Base-by-base conservation (phyloP, 345 rosid genomes). In the Euphorbia tirucalli region DNA sequence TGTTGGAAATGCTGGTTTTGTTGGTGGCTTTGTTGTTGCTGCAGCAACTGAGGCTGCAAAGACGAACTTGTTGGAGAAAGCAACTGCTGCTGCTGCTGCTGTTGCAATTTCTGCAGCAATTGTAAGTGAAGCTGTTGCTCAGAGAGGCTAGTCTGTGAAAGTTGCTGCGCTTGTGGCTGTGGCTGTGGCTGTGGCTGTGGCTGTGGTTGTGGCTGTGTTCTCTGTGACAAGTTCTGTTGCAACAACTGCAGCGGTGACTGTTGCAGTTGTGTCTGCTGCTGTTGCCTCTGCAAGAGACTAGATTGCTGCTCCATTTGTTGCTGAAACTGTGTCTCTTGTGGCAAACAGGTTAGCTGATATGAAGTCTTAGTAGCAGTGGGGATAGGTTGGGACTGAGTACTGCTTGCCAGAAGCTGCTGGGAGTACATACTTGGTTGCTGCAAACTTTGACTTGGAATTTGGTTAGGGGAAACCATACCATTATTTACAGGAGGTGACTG, bases 101-200 rank as follows among this genome's bases (percentile, higher is more conserved):
- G 86, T 81, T 93, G 92, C 72, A 86, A 76, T 73, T 85, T 89
- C 79, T 87, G 91, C 25, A 87, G 74, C 61, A 88, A 68, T 67
- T 89, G 91, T 37, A 85, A 82, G 46, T 90, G 97, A 78, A 87
- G 77, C 77, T 91, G 97, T 71, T 95, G 97, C 44, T 92, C 97
- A 35, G 96, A 78, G 80, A 89, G 85, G 71, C 86, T 80, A 52
- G 88, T 85, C 81, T 81, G 97, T 62, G 86, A 71, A 49, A 82
- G 61, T 62, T 89, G 97, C 11, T 71, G 74, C 11, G 65, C 3
- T n/a, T n/a, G n/a, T n/a, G n/a, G n/a, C n/a, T n/a, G n/a, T n/a
- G n/a, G n/a, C n/a, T n/a, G n/a, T n/a, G n/a, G n/a, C n/a, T n/a
- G n/a, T n/a, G n/a, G n/a, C n/a, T n/a, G n/a, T n/a, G n/a, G n/a